Evolutionary conservation across 257 asterid genomes (phyloP), one percentile per base, ranked within the genome.

Genomic region (Eucommia ulmoides): DNA sequence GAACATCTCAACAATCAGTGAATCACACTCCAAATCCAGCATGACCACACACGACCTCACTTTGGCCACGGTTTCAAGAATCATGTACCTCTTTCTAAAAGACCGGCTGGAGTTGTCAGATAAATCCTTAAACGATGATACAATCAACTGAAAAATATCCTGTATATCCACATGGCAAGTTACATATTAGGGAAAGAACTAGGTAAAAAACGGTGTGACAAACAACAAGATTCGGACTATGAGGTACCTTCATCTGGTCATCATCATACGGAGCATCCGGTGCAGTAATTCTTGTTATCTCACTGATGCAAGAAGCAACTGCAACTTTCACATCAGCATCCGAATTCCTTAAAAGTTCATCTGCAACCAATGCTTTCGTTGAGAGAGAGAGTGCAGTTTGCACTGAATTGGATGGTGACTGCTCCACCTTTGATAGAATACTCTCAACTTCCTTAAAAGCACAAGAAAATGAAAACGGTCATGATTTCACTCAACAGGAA

Each of bases 211-310:
- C n/a, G n/a, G n/a, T n/a, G n/a, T 29, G 38, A 29, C 8, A 29
- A 29, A 29, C 12, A 7, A 29, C 7, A 12, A 29, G 12, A 29
- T 5, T 23, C 23, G 19, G 18, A 21, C 22, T 68, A 86, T n/a
- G n/a, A n/a, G n/a, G n/a, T n/a, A n/a, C 99, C 95, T 86, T 91
- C 99, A 91, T 83, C 70, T 63, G 70, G 42, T 81, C 94, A 79
- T 91, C 97, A 52, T 81, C 95, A 55, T 83, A 91, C 51, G 99
- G 97, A 53, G 97, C 94, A 23, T 86, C 95, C 8, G 99, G 99
- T 15, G 99, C 97, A 35, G 99, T 91, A 50, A 91, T 91, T 74
- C 99, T 79, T 33, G 94, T 86, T 58, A 91, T 79, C 74, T 91
- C 99, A 62, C 99, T 83, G 57, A 91, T 75, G 73, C 99, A 91